Evolutionary conservation across 2,329 filamentous ascomycete genomes (phyloP), one percentile per base, ranked within the genome.

Genomic region (Polytolypa hystricis): DNA sequence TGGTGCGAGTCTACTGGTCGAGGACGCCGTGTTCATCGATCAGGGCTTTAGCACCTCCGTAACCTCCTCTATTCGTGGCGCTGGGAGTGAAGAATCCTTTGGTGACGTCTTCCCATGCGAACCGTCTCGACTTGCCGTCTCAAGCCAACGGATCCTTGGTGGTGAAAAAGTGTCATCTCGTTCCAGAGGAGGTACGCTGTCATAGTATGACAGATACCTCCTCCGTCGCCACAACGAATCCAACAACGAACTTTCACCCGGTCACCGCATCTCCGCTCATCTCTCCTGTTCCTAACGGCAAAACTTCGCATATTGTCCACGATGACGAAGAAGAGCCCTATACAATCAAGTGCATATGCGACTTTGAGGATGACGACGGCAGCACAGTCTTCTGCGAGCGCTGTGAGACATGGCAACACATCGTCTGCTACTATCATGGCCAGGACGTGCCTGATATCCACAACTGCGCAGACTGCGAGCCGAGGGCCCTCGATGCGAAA

Each of bases 321-420:
- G 53, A 56, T 42, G 63, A 65, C 33, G 63, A 66, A 42, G 60
- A 63, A 45, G 64, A 66, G 43, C 63, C 64, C 43, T 93, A 93
- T 61, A 93, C 84, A 41, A 95, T 96, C 67, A 94, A 93, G 70
- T 98, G 91, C 73, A 93, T 96, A 51, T 98, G 91, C 66, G 79
- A 79, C 58, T 95, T 82, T 62, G 69, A 77, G 58, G 86, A 93
- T 67, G 91, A 98, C 70, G 91, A 98, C 69, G 91, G 91, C 62
- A 89, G 84, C 62, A 98, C 91, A 42, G 93, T 98, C 44, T 85
- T 87, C 62, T 98, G 91, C 70, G 91, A 96, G 58, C 76, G 72
- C 41, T 98, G 91, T 70, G 84, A 94, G 57, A 91, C 86, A 33
- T 98, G 91, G 91, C 91, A 98, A 64, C 91, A 98, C 62, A 93